phyloP scores from a whole-genome alignment of 345 rosid species.

The Hibiscus trionum region DNA sequence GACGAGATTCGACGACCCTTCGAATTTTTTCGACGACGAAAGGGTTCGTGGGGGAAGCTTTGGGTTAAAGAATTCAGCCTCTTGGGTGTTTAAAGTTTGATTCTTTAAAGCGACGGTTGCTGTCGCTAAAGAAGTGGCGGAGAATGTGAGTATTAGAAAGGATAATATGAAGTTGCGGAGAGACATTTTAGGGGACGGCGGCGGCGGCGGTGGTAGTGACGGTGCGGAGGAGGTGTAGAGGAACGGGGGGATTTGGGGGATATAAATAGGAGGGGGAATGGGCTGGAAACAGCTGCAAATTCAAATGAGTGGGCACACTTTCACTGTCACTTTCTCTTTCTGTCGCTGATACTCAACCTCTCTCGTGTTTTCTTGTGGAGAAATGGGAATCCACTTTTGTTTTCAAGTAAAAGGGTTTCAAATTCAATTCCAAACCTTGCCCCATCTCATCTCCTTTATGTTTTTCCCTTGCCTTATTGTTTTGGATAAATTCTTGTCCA shows the following conservation, averaged over 20 bases:
- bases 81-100: conserved; percentile 31
- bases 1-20: background rate
- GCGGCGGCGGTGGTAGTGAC: background rate
- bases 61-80: conserved; percentile 22
- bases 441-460: background rate
- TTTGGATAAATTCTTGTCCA: background rate
- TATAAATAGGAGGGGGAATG: conserved; percentile 22
- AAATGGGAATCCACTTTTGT: background rate
- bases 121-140: background rate
- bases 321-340: background rate
- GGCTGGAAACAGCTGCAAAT: conserved; percentile 70
- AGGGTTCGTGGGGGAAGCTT: background rate
- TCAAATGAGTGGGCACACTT: conserved; percentile 21
- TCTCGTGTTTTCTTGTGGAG: background rate
- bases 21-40: background rate
- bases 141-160: conserved; percentile 6
- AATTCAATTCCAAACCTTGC: background rate
- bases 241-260: background rate
- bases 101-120: background rate
- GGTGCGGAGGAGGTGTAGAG: background rate
- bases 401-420: background rate
- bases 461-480: too few relatives aligned
- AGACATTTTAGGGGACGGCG: background rate
- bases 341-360: background rate
- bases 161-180: background rate